Conservation (phyloP, 1,284 basidiomycete genomes). For the Leccinum pseudoinsigne region DNA sequence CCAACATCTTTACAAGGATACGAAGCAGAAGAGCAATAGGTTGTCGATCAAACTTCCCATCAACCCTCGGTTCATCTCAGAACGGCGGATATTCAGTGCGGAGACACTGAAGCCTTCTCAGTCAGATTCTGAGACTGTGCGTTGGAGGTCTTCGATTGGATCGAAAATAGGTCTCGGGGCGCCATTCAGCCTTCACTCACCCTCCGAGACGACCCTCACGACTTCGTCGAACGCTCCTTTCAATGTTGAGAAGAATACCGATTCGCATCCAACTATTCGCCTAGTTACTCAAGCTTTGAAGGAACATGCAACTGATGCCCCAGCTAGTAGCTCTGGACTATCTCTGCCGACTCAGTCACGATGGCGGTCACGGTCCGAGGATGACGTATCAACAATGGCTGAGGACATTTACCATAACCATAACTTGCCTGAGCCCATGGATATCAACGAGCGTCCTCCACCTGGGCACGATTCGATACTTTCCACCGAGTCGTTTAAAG, state of each 20-base stretch:
- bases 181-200: slow-evolving; percentile 19
- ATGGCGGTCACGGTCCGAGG: slow-evolving; percentile 17
- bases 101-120: slow-evolving; percentile 21
- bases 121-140: slow-evolving; percentile 26
- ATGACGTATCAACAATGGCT: slow-evolving; percentile 15
- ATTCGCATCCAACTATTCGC: slow-evolving; percentile 23
- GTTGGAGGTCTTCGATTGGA: slow-evolving; percentile 15
- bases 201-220: slow-evolving; percentile 31
- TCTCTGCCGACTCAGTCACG: slow-evolving; percentile 10
- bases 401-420: slow-evolving; percentile 8
- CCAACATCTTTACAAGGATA: slow-evolving; percentile 73
- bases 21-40: slow-evolving; percentile 43
- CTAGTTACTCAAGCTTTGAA: slow-evolving; percentile 21
- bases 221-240: slow-evolving; percentile 9
- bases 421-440: slow-evolving; percentile 16
- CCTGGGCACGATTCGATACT: slow-evolving; percentile 19
- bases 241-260: slow-evolving; percentile 11
- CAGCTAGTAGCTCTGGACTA: slow-evolving; percentile 2
- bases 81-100: slow-evolving; percentile 27
- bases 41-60: slow-evolving; percentile 39
- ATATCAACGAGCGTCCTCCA: slow-evolving; percentile 26
- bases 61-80: slow-evolving; percentile 31
- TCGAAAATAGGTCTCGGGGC: slow-evolving; percentile 11
- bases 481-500: slow-evolving; percentile 31
- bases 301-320: background rate